phyloP scores from a whole-genome alignment of 2,329 filamentous ascomycete genomes.

The Hyphodiscus sp. region DNA sequence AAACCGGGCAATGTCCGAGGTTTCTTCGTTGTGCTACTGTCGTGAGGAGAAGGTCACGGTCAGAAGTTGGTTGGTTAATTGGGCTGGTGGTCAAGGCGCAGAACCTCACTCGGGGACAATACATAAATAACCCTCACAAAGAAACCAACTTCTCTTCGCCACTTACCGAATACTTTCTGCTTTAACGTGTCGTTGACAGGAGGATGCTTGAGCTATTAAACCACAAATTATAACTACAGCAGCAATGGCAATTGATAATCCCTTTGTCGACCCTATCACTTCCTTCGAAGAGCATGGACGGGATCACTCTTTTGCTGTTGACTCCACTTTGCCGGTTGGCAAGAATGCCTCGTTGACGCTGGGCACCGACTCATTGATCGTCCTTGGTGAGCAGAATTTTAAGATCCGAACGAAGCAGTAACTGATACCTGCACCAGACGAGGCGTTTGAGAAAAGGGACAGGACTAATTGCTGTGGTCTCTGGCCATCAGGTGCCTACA shows the following conservation, averaged over 20 bases:
- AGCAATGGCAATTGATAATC: slow-evolving; percentile 27
- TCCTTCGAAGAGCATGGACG: slow-evolving; percentile 29
- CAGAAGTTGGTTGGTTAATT: background rate
- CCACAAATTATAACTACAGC: slow-evolving; percentile 16
- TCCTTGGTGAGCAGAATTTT: slow-evolving; percentile 41
- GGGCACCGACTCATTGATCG: slow-evolving; percentile 51
- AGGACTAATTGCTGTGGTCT: slow-evolving; percentile 50
- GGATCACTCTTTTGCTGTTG: slow-evolving; percentile 31
- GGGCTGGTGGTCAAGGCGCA: background rate
- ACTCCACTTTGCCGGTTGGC: slow-evolving; percentile 46
- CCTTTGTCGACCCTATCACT: slow-evolving; percentile 31
- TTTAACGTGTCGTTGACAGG: background rate
- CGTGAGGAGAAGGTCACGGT: background rate
- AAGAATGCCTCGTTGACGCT: slow-evolving; percentile 54
- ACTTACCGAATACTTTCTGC: slow-evolving; percentile 3
- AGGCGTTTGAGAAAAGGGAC: slow-evolving; percentile 43
- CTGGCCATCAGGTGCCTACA: slow-evolving; percentile 38
- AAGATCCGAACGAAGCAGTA: background rate
- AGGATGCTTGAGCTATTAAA: slow-evolving; percentile 16
- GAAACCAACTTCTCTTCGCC: background rate
- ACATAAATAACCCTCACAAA: background rate
- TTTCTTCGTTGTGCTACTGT: background rate
- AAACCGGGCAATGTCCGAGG: background rate
- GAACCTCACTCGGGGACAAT: background rate
- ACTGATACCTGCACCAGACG: slow-evolving; percentile 35